Base-by-base conservation (phyloP, 2,329 filamentous ascomycete species). In the Aspergillus candidus region DNA sequence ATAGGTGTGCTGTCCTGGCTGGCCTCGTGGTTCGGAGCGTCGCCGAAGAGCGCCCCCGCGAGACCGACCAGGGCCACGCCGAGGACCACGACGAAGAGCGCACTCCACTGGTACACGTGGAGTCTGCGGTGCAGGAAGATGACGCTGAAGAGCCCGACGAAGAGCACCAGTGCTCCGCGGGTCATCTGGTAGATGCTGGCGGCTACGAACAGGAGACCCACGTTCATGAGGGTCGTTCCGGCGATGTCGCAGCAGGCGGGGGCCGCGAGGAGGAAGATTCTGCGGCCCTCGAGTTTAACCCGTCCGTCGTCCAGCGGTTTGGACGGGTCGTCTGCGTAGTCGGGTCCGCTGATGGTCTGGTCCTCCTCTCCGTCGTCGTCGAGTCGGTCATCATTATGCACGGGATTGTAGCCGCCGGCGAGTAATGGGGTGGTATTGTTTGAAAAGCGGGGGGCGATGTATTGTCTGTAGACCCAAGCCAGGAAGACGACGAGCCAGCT, bases 141-240 rank as follows among this genome's bases (percentile, higher is more conserved):
- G 22, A 98, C 90, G 60, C 89, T 95, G 71, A 98, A 96, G 0
- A 97, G 72, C 0, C 93, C 93, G 14, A 98, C 93, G 57, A 98
- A 98, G 6, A 98, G 76, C 3, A 98, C 91, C 34, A 98, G 76
- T 0, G 93, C 93, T 7, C 93, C 93, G 47, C 93, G 78, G 1
- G 91, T 97, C 93, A 98, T 98, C 71, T 98, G 93, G 70, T 96
- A 98, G 60, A 98, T 96, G 48, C 88, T 94, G 1, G 93, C 88
- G 11, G 88, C 93, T 17, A 97, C 90, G 63, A 97, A 90, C 38
- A 97, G 76, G 54, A 98, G 75, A 3, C 93, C 93, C 4, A 88
- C 86, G 61, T 98, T 98, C 90, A 98, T 97, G 43, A 97, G 78
- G 4, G 93, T 98, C 4, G 93, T 98, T 38, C 88, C 93, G 17